Base-by-base conservation (phyloP, 2,329 filamentous ascomycete species). In the Cryphonectria nitschkei region DNA sequence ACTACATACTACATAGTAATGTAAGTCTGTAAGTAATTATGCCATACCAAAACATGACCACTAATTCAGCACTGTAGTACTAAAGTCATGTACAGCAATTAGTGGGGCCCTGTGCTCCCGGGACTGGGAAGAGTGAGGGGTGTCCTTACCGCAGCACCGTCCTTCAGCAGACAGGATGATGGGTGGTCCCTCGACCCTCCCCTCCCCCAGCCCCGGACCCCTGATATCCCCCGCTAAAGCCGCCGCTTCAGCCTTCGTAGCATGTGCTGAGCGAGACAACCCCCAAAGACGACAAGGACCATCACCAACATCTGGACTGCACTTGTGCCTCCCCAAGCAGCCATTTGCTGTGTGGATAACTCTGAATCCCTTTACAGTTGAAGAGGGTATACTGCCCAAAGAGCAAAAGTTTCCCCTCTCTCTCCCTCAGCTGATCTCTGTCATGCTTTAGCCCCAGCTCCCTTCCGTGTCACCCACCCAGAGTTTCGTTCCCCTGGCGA, bases 381-480 rank as follows among this genome's bases (percentile, higher is more conserved):
- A 11, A 39, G 22, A 19, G 11, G 34, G 26, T 11, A 56, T 29
- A 58, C 26, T 14, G 14, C 54, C 14, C n/a, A 19, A 19, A 19
- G 46, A 7, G 22, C 46, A 50, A n/a, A 7, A n/a, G 0, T 13
- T 46, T 22, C 2, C 16, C n/a, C 46, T n/a, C 46, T n/a, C 46
- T 9, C 52, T 56, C n/a, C 6, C 54, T 34, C 54, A 19, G 9
- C 56, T 37, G 34, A 9, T 39, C 34, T n/a, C 26, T 46, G 63
- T 26, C 41, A 65, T 65, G 63, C 63, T 52, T 29, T 65, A 65
- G 26, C 22, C 19, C 63, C 26, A 34, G 26, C 41, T 37, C 60
- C 46, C 22, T 50, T 8, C 46, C 37, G 54, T 60, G 52, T 29
- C 52, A 54, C 16, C 61, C 52, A 9, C 13, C 50, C 58, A 54